Evolutionary conservation across 108 stramenopile species (phyloP), one percentile per base, ranked within the genome.

Genomic region (Cyclotella baltica): DNA sequence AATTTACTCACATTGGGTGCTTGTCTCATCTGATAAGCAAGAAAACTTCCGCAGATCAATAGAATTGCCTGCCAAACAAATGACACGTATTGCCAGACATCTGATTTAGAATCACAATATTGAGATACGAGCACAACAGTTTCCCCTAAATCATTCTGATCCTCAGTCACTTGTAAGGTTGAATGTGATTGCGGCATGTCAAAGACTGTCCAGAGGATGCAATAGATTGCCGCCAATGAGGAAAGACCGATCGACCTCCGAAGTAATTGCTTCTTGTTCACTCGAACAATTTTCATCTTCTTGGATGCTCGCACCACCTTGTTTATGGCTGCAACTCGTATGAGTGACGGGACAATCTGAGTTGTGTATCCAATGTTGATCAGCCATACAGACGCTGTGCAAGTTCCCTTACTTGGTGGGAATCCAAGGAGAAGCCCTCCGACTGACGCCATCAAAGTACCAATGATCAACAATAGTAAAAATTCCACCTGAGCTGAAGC

Each of bases 311-410:
- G 40, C 13, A 43, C 13, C 6, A 43, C 13, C 13, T 13, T 43
- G 40, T 43, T 43, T 6, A 43, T 43, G 40, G 40, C 13, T 10
- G 40, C 40, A 13, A 84, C 67, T 37, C 83, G 83, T 43, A 87
- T 74, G 20, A 87, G 36, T 22, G 83, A 40, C 8, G 86, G 86
- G 22, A 84, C 77, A 3, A 87, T 46, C 22, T 55, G 70, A 0
- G 79, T 33, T 4, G 81, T 84, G 25, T 84, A 84, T 18, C 86
- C 86, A 40, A 84, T 4, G 37, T 30, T 51, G 55, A 83, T 25
- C 13, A 87, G 56, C 86, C 86, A 87, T 18, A 50, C 50, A 11
- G 33, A n/a, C 4, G 72, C 43, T 23, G 81, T 50, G 53, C 86
- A 87, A 0, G 68, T 55, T 6, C 15, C 65, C 23, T 38, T 27